Base-by-base conservation (phyloP, 1,139 yeast species). In the Sugiyamaella sp. region DNA sequence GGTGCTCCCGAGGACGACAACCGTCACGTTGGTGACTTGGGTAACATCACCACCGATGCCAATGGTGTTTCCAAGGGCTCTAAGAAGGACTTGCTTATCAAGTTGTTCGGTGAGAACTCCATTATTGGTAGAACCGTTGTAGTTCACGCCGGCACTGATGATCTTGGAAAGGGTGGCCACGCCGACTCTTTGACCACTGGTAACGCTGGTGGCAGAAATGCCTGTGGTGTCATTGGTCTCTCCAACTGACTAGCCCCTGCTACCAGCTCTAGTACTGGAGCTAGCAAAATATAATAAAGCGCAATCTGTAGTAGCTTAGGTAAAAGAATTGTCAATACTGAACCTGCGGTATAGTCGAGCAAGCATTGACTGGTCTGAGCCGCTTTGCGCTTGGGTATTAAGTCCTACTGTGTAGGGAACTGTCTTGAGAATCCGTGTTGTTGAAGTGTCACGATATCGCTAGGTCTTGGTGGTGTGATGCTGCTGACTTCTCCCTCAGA, bases 151-250 rank as follows among this genome's bases (percentile, higher is more conserved):
- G 99, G 98, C 68, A 79, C 83, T 65, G 99, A 93, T 72, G 99
- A 93, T 73, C 85, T 89, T 71, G 99, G 99, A 71, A 86, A 88
- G 80, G 97, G 98, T 73, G 97, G 93, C 57, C 85, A 85, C 72
- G 86, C 88, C 61, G 97, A 91, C 75, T 89, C 97, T 60, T 81
- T 87, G 78, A 89, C 88, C 79, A 93, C 98, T 64, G 99, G 99
- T 77, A 91, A 93, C 71, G 98, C 99, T 59, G 98, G 99, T 73
- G 93, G 87, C 66, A 89, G 99, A 84, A 91, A 96, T 64, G 99
- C 99, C 62, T 93, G 99, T 79, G 98, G 99, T 80, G 98, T 93
- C 71, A 91, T 93, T 78, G 98, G 99, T 49, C 44, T 67, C 42
- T 51, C 63, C 49, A 46, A 52, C 48, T 57, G 58, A 56, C 57